phyloP scores from a whole-genome alignment of 257 asterid genomes.

The Penstemon davidsonii region DNA sequence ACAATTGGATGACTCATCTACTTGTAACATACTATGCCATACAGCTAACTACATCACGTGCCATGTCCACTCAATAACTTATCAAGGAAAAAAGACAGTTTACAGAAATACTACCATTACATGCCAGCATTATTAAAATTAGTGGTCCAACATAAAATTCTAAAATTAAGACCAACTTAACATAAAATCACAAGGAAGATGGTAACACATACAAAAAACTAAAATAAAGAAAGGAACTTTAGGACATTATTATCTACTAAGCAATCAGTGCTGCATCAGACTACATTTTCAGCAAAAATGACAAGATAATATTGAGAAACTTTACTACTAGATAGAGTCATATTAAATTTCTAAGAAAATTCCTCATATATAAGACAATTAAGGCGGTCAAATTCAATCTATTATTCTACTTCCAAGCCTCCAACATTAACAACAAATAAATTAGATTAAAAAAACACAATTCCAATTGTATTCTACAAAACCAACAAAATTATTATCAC shows the following conservation, averaged over 20 bases:
- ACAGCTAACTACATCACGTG: slow-evolving; percentile 41
- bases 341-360: background rate
- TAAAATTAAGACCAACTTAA: background rate
- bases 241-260: slow-evolving; percentile 21
- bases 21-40: slow-evolving; percentile 17
- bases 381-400: slow-evolving; percentile 10
- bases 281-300: slow-evolving; percentile 7
- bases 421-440: slow-evolving; percentile 21
- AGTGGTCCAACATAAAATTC: background rate
- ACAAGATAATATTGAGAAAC: background rate
- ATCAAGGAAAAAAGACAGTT: background rate
- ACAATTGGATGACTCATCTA: slow-evolving; percentile 25
- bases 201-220: background rate
- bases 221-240: background rate
- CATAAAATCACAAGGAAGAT: background rate
- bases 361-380: slow-evolving; percentile 1
- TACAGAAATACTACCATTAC: slow-evolving; percentile 7
- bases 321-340: no score
- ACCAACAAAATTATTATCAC: slow-evolving; percentile 17
- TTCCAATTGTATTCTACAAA: background rate
- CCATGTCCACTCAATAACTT: slow-evolving; percentile 29
- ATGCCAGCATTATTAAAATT: slow-evolving; percentile 4
- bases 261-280: slow-evolving; percentile 14
- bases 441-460: slow-evolving; percentile 11
- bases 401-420: background rate